Evolutionary conservation across 371 early-diverging fungal species (phyloP).

Genomic region (Batkoa obscura): DNA sequence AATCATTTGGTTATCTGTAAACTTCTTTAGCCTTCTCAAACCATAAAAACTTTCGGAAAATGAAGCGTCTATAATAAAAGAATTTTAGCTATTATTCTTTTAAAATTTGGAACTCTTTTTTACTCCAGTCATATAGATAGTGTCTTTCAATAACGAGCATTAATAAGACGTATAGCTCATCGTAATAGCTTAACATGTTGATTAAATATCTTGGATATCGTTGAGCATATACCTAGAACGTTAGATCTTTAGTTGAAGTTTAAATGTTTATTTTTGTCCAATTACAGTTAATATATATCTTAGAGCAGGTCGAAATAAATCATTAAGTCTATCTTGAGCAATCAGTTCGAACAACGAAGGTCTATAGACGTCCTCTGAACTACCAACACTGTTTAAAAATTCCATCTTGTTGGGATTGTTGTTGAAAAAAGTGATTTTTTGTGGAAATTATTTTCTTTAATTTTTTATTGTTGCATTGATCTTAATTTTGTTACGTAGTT

Average conservation of each 20-base stretch:
- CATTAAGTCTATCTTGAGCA: constrained; percentile 64
- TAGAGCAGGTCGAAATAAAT: constrained; percentile 66
- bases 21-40: constrained; percentile 36
- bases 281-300: constrained; percentile 64
- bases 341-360: constrained; percentile 80
- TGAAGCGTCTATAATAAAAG: constrained; percentile 33
- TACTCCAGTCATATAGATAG: constrained; percentile 62
- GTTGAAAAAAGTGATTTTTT: no score
- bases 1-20: not conserved
- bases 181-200: constrained; percentile 51
- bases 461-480: no score
- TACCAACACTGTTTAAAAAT: constrained; percentile 64
- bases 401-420: constrained; percentile 60
- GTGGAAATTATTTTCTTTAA: no score
- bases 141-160: constrained; percentile 65
- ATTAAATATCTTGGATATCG: constrained; percentile 68
- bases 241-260: not conserved
- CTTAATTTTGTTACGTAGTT: no score
- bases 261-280: not conserved
- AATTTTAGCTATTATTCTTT: not conserved
- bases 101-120: not conserved
- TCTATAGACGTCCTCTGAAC: constrained; percentile 45
- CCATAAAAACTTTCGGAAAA: constrained; percentile 90
- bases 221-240: constrained; percentile 68
- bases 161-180: constrained; percentile 52